These are phyloP conservation scores for Phytophthora boehmeriae DNA, from an alignment of 352 stramenopile genomes.

Conservation along the genomic window DNA sequence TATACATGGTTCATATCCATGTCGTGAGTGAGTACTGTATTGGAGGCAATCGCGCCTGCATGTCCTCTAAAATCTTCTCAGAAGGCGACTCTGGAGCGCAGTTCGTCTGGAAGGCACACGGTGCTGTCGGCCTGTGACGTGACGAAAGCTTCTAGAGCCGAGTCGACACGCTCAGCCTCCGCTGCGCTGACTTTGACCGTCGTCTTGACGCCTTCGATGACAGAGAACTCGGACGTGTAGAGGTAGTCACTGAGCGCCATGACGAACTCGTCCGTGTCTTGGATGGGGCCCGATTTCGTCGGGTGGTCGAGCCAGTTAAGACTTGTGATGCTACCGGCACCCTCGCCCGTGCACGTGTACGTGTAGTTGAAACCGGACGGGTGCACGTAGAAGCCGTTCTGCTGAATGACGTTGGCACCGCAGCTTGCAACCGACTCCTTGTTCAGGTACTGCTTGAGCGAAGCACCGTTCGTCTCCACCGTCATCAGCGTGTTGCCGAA, in stretches of 20 bases:
- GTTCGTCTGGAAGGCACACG: slow-evolving; percentile 28
- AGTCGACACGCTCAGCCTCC: slow-evolving; percentile 57
- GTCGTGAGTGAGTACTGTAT: slow-evolving; percentile 18
- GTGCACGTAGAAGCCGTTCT: slow-evolving; percentile 76
- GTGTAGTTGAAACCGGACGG: slow-evolving; percentile 69
- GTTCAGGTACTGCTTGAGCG: slow-evolving; percentile 64
- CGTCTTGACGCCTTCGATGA: slow-evolving; percentile 39
- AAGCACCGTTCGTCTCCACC: slow-evolving; percentile 58
- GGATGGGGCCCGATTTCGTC: slow-evolving; percentile 47
- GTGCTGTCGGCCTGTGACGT: slow-evolving; percentile 16
- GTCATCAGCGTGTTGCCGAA: slow-evolving; percentile 75
- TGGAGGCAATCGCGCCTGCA: slow-evolving; percentile 10
- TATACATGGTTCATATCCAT: slow-evolving; percentile 14
- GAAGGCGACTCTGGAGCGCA: slow-evolving; percentile 33
- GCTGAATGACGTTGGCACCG: slow-evolving; percentile 43
- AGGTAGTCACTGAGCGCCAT: slow-evolving; percentile 63
- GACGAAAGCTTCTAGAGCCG: slow-evolving; percentile 52
- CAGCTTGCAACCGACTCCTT: slow-evolving; percentile 58
- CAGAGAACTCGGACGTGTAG: slow-evolving; percentile 57
- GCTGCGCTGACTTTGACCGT: slow-evolving; percentile 48
- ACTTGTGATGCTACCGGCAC: slow-evolving; percentile 43
- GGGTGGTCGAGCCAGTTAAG: slow-evolving; percentile 67
- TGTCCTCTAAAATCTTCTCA: slow-evolving; percentile 14
- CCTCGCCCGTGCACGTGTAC: slow-evolving; percentile 58
- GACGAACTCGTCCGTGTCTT: slow-evolving; percentile 64